Conservation (phyloP, 2,329 filamentous ascomycete genomes). For the Calonectria pseudoreteaudii region DNA sequence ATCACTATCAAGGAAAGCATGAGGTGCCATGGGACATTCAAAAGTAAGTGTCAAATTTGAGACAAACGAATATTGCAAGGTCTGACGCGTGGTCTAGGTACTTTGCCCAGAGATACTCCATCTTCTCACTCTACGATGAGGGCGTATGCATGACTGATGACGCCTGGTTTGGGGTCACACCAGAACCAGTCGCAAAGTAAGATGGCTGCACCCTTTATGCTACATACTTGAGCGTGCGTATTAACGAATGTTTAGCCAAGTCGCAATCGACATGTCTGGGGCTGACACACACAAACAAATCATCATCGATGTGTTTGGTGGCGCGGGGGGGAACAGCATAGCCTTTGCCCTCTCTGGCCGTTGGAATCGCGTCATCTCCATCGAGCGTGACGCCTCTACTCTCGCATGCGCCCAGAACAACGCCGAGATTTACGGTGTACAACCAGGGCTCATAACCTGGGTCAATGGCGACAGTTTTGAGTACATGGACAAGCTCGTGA, state of each 20-base stretch:
- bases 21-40: conserved; percentile 87
- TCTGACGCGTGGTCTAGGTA: conserved; percentile 68
- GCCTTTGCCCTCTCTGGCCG: conserved; percentile 86
- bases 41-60: conserved; percentile 69
- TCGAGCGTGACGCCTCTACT: conserved; percentile 85
- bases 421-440: conserved; percentile 84
- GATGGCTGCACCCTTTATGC: conserved; percentile 38
- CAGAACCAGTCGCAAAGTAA: conserved; percentile 89
- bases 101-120: conserved; percentile 87
- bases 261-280: conserved; percentile 77
- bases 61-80: too few species aligned
- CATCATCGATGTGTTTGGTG: conserved; percentile 90
- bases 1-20: conserved; percentile 77
- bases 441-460: conserved; percentile 80
- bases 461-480: conserved; percentile 89
- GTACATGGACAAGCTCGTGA: conserved; percentile 64
- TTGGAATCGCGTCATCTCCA: conserved; percentile 87
- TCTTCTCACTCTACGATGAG: conserved; percentile 89
- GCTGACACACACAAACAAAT: conserved; percentile 68
- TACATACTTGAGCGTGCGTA: background rate
- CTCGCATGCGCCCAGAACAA: conserved; percentile 94
- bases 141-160: conserved; percentile 92
- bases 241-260: conserved; percentile 65
- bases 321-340: conserved; percentile 93
- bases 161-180: conserved; percentile 97